Conservation (phyloP, 2,329 filamentous ascomycete genomes). For the Nemania serpens region DNA sequence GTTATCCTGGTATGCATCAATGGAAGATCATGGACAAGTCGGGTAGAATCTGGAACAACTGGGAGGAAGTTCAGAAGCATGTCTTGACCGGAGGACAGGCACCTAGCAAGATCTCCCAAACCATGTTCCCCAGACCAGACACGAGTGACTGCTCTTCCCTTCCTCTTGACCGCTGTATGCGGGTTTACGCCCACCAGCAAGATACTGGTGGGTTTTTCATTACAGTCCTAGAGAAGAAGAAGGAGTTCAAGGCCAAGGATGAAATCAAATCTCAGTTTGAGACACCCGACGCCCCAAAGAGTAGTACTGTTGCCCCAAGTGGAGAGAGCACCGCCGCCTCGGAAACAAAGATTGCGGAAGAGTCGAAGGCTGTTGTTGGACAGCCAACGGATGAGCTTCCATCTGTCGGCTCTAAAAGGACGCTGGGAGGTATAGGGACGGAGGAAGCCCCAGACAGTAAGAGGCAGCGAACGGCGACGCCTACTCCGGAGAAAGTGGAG, state of each 20-base stretch:
- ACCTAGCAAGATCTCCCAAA: conserved; percentile 73
- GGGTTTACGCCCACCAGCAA: conserved; percentile 92
- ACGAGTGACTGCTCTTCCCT: conserved; percentile 62
- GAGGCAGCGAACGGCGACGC: conserved; percentile 50
- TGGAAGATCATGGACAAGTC: conserved; percentile 95
- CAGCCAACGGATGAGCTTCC: conserved; percentile 42
- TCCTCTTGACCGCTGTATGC: conserved; percentile 87
- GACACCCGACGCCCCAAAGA: conserved; percentile 26
- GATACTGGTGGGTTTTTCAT: conserved; percentile 99
- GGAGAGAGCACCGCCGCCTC: conserved; percentile 27
- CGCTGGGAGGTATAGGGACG: conserved; percentile 43
- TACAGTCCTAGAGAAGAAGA: conserved; percentile 87
- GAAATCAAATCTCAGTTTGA: conserved; percentile 61
- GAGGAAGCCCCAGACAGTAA: conserved; percentile 50
- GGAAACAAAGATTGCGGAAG: conserved; percentile 46
- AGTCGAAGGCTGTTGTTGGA: conserved; percentile 40
- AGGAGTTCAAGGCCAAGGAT: conserved; percentile 78
- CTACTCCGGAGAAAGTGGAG: conserved; percentile 30
- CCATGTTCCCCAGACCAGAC: conserved; percentile 78
- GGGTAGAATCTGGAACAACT: conserved; percentile 77
- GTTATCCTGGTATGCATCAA: conserved; percentile 73
- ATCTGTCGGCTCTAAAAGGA: conserved; percentile 42
- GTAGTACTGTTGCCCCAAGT: conserved; percentile 25
- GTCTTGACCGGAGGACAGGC: conserved; percentile 62
- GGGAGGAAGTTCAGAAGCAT: conserved; percentile 77